Conservation (phyloP, 108 stramenopile species). For the Nitzschia putrida region DNA sequence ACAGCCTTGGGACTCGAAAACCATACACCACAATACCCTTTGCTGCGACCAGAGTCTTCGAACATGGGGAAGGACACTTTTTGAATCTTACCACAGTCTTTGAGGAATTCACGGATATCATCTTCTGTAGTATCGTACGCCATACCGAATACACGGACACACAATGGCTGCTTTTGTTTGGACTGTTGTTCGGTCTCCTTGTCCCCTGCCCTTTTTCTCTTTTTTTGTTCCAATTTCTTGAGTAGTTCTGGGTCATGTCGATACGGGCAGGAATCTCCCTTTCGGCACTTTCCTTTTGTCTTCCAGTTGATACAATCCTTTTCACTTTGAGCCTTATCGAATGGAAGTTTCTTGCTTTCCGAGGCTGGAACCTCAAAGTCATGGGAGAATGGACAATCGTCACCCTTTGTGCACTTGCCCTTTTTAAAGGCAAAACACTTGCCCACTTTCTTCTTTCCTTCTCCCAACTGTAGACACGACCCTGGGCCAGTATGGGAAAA, state of each 20-base stretch:
- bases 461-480: conserved; percentile 40
- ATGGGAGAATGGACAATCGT: conserved; percentile 70
- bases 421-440: conserved; percentile 72
- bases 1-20: conserved; percentile 75
- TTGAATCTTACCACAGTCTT: conserved; percentile 57
- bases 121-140: conserved; percentile 71
- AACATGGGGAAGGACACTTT: conserved; percentile 70
- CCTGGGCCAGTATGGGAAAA: conserved; percentile 74
- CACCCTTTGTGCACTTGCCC: conserved; percentile 66
- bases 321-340: conserved; percentile 15
- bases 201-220: conserved; percentile 14
- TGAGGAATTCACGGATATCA: conserved; percentile 61
- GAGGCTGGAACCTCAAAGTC: conserved; percentile 36
- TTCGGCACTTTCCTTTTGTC: conserved; percentile 81
- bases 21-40: conserved; percentile 78
- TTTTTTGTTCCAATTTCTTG: conserved; percentile 44
- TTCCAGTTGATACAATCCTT: conserved; percentile 84
- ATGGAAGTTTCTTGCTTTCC: not conserved
- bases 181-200: not conserved
- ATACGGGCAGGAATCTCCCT: conserved; percentile 63
- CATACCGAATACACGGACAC: conserved; percentile 76
- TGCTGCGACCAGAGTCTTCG: conserved; percentile 74
- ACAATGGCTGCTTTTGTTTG: conserved; percentile 59
- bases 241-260: conserved; percentile 61
- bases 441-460: conserved; percentile 45